A percentile compares a stretch with the other conserved stretches of the same genome.
Evolutionary conservation across 108 stramenopile species (phyloP).

Genomic region (Poteriospumella lacustris): DNA sequence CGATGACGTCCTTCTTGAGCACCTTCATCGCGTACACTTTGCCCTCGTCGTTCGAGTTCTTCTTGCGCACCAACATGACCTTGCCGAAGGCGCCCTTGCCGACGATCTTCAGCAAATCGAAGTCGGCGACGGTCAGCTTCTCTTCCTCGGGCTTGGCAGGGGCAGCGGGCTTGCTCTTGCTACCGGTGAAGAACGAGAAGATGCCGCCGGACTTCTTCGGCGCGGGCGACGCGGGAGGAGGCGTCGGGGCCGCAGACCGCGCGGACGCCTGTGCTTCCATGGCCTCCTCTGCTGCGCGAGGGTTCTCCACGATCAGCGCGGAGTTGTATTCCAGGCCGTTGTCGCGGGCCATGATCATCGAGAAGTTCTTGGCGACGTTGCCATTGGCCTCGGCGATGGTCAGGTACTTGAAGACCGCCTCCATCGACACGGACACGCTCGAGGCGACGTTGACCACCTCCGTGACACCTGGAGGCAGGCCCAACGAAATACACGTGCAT

Average conservation of each 20-base stretch:
- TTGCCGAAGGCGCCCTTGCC: conserved; percentile 57
- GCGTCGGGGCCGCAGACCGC: background rate
- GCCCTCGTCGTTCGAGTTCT: conserved; percentile 18
- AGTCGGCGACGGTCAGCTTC: conserved; percentile 36
- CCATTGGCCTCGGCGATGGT: background rate
- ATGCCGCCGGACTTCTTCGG: background rate
- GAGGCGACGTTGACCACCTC: conserved; percentile 24
- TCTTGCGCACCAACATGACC: conserved; percentile 40
- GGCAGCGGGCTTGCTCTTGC: background rate
- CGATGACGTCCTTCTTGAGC: conserved; percentile 40
- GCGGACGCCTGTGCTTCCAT: background rate
- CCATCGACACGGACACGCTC: conserved; percentile 1
- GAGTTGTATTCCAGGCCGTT: conserved; percentile 1
- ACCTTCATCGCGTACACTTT: conserved; percentile 51
- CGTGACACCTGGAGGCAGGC: background rate
- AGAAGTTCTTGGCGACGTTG: background rate
- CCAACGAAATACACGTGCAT: conserved; percentile 10
- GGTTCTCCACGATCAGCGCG: background rate
- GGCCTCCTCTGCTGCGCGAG: background rate
- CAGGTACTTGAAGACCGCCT: conserved; percentile 28
- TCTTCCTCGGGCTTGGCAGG: conserved; percentile 4
- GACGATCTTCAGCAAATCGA: conserved; percentile 49
- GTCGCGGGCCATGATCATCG: background rate
- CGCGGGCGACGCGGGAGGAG: background rate
- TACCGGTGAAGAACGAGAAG: background rate